These are phyloP conservation scores for Sarcodon aspratus DNA, from an alignment of 768 basidiomycete species.

Conservation along the genomic window DNA sequence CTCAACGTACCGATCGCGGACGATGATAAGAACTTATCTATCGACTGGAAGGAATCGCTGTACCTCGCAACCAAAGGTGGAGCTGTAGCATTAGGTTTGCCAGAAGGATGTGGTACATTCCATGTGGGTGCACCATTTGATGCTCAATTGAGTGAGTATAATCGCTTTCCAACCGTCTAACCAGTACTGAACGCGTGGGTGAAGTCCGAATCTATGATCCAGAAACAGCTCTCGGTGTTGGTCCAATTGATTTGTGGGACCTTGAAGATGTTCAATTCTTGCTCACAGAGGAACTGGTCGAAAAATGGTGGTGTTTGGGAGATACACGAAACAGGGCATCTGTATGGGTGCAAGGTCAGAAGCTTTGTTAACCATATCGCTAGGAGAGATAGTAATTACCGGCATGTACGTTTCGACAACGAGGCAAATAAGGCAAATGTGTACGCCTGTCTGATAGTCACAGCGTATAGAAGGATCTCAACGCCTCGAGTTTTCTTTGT, in stretches of 20 bases:
- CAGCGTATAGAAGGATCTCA: no score
- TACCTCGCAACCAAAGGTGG: slow-evolving; percentile 80
- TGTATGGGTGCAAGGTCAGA: slow-evolving; percentile 69
- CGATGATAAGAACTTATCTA: slow-evolving; percentile 24
- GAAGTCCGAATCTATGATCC: slow-evolving; percentile 39
- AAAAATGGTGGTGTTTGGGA: slow-evolving; percentile 89
- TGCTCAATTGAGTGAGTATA: slow-evolving; percentile 59
- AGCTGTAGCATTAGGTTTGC: slow-evolving; percentile 54
- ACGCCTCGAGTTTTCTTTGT: no score
- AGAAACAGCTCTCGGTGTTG: slow-evolving; percentile 32
- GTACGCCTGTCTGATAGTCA: no score
- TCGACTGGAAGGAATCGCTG: slow-evolving; percentile 76
- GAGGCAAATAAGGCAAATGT: no score
- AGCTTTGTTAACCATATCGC: no score
- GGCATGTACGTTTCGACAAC: no score
- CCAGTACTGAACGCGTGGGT: background rate
- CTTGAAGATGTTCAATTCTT: slow-evolving; percentile 4
- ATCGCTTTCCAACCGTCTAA: slow-evolving; percentile 1
- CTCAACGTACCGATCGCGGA: background rate
- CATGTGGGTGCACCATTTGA: slow-evolving; percentile 57
- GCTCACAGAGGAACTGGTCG: slow-evolving; percentile 44
- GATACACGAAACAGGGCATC: slow-evolving; percentile 50
- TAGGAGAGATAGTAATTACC: no score
- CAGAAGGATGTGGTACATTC: slow-evolving; percentile 35
- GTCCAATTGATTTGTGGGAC: slow-evolving; percentile 65